phyloP scores from a whole-genome alignment of 1,139 yeast genomes.

The Meyerozyma athensensis region DNA sequence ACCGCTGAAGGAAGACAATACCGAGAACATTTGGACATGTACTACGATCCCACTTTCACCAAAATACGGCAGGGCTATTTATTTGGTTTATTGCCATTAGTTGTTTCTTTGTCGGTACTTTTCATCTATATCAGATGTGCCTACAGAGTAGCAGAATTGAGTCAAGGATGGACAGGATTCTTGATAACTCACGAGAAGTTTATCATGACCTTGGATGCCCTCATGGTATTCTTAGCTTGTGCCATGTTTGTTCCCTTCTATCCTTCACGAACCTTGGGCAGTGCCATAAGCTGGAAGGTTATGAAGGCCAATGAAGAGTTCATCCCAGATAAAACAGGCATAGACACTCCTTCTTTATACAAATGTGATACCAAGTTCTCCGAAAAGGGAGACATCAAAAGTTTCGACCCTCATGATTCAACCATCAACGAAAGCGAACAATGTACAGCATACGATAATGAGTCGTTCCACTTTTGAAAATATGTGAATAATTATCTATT shows the following conservation, averaged over 20 bases:
- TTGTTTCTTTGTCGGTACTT: conserved; percentile 16
- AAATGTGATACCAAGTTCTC: not conserved
- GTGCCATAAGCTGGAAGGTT: conserved; percentile 8
- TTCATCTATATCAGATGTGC: conserved; percentile 28
- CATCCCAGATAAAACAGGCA: not conserved
- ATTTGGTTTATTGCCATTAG: conserved; percentile 23
- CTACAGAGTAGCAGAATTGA: conserved; percentile 28
- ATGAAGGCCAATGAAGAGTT: not conserved
- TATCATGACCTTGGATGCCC: conserved; percentile 25
- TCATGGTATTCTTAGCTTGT: conserved; percentile 19
- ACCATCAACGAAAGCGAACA: not conserved
- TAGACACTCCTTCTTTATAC: not conserved
- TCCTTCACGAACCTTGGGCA: conserved; percentile 25
- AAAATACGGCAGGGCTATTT: conserved; percentile 14
- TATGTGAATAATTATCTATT: not conserved
- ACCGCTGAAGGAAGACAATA: conserved; percentile 17
- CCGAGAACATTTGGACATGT: conserved; percentile 15
- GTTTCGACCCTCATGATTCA: not conserved
- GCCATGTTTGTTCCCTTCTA: conserved; percentile 20
- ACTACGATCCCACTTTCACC: conserved; percentile 15
- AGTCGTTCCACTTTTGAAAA: conserved; percentile 1
- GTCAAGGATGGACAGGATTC: conserved; percentile 32
- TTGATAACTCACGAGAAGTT: conserved; percentile 29
- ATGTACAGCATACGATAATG: not conserved
- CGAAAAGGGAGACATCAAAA: not conserved